Base-by-base conservation (phyloP, 768 basidiomycete genomes). In the Pulveroboletus sp. region DNA sequence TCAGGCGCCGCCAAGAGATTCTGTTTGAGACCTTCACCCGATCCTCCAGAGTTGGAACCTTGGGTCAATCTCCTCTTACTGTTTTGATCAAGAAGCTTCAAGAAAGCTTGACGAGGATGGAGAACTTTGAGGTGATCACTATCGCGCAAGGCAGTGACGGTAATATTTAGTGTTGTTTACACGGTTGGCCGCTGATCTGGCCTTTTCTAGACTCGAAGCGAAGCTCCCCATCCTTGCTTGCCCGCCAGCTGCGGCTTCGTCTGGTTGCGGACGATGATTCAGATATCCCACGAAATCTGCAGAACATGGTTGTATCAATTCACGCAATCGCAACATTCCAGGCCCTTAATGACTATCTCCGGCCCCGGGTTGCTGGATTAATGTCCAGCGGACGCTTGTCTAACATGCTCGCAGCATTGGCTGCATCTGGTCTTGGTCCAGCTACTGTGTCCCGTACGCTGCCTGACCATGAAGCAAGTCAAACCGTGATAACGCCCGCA, bases 271-370 rank as follows among this genome's bases (percentile, higher is more conserved):
- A 85, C 9, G 92, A 96, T 46, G 90, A 89, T 31, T 82, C 88
- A 0, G 93, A 93, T 57, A 80, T 95, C 18, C 95, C 96, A 15
- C 83, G 86, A 47, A 86, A 80, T 62, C 72, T 90, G 31, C 87
- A 87, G 61, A 93, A 91, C 57, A 89, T 98, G 62, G 90, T 93
- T 35, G 90, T 98, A 18, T 97, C 94, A 7, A 98, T 98, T 53
- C 95, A 98, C 64, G 95, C 94, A 6, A 96, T 98, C 54, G 95
- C 96, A 1, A 97, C 93, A 1, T 93, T 98, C 79, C 93, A 96
- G 66, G 93, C 95, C 1, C 77, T 98, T 28, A 91, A 96, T 61
- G 94, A 96, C 66, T 99, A 97, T 66, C 80, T 98, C 11, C 86
- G 93, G 1, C 95, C 95, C 24, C 81, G 92, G 4, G 85, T 96